Conservation (phyloP, 495 filamentous ascomycete species). For the Corynascus novoguineensis region DNA sequence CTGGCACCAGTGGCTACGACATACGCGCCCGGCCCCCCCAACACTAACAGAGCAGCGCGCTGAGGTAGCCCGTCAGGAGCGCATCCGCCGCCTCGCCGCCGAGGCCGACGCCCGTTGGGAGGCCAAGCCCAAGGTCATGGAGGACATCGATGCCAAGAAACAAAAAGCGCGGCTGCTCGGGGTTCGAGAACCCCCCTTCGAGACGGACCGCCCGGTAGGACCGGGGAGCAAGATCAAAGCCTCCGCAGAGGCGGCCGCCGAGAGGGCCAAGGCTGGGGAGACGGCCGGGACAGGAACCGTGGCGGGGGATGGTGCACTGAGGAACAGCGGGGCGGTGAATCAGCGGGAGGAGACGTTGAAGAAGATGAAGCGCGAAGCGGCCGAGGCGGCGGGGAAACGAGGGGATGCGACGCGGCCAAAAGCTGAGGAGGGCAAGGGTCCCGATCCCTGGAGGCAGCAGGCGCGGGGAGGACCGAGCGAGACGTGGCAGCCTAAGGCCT, state of each 20-base stretch:
- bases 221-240: background rate
- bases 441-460: constrained; percentile 62
- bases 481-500: constrained; percentile 70
- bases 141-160: constrained; percentile 1
- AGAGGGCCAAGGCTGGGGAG: background rate
- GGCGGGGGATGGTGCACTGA: too few species aligned
- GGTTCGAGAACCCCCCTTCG: constrained; percentile 1
- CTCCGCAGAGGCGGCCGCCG: too few species aligned
- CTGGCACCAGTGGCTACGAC: constrained; percentile 97
- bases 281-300: too few species aligned
- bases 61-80: constrained; percentile 61
- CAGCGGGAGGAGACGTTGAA: too few species aligned
- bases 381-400: too few species aligned
- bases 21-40: constrained; percentile 66
- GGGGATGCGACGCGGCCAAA: too few species aligned
- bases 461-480: constrained; percentile 55
- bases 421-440: constrained; percentile 21
- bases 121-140: constrained; percentile 52
- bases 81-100: constrained; percentile 68
- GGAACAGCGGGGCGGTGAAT: too few species aligned
- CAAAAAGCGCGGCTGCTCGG: background rate
- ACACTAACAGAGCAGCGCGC: constrained; percentile 65
- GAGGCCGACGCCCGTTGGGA: constrained; percentile 83
- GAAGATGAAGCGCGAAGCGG: too few species aligned
- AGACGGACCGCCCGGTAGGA: background rate